Evolutionary conservation across 257 asterid species (phyloP).

Genomic region (Nicotiana knightiana): DNA sequence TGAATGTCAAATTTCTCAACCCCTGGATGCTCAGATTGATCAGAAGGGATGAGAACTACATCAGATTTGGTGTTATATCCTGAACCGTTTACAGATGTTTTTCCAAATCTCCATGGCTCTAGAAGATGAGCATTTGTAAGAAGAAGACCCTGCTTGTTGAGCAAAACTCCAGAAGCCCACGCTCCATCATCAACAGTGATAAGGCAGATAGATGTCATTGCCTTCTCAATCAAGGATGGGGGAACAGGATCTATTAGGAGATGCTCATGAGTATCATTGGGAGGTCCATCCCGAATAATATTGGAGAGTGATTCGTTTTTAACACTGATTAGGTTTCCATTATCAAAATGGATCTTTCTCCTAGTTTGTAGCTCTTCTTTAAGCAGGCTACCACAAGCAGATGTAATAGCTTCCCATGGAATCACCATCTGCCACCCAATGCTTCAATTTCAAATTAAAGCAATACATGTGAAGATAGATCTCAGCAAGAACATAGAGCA

Average conservation of each 20-base stretch:
- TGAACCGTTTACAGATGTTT: constrained; percentile 49
- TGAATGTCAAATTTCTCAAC: constrained; percentile 22
- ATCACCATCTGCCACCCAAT: constrained; percentile 79
- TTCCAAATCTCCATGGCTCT: constrained; percentile 97
- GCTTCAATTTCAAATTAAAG: constrained; percentile 4
- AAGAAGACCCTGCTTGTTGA: constrained; percentile 78
- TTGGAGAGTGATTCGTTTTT: constrained; percentile 21
- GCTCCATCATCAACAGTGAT: constrained; percentile 83
- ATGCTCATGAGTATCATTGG: constrained; percentile 23
- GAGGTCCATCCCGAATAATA: constrained; percentile 23
- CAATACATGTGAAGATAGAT: constrained; percentile 4
- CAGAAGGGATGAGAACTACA: constrained; percentile 25
- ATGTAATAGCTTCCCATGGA: constrained; percentile 94
- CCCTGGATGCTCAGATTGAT: constrained; percentile 17
- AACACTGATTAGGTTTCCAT: constrained; percentile 29
- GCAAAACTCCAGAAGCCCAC: constrained; percentile 96
- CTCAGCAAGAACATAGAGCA: background rate
- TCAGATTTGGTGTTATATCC: constrained; percentile 27
- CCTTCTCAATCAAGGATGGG: constrained; percentile 67
- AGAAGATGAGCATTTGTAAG: constrained; percentile 97
- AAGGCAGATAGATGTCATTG: constrained; percentile 79
- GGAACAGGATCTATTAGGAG: constrained; percentile 25
- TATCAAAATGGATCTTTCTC: constrained; percentile 27
- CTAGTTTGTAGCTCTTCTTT: constrained; percentile 40
- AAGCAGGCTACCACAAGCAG: constrained; percentile 61